Evolutionary conservation across 208 protist genomes (phyloP), one percentile per base, ranked within the genome.

Genomic region (Crithidia expoeki): DNA sequence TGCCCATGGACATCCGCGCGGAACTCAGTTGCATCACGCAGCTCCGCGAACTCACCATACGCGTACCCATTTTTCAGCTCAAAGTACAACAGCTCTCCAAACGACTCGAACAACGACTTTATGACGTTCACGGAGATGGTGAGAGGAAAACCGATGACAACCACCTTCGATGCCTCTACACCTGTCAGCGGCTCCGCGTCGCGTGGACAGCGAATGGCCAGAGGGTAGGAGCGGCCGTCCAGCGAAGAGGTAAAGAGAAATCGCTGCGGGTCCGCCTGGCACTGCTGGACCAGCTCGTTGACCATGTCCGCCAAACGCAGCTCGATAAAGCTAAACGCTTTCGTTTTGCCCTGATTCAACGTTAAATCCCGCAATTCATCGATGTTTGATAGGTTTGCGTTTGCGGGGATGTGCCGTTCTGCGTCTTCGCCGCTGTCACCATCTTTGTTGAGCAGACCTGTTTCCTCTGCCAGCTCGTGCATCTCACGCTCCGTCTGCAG

Each of bases 321-420:
- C 73, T 96, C 88, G 21, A 96, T 80, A 69, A 96, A 96, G 27
- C 79, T 88, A 79, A 93, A 96, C n/a, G 81, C 69, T 49, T 89
- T 90, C 7, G 74, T 72, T 56, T 89, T 88, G 17, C 83, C 80
- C 17, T 59, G 64, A 28, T 80, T 87, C 30, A 94, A 51, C 19
- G 59, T 69, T 32, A 96, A n/a, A 50, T 89, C 81, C 36, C 67
- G 64, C 12, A 96, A 60, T 21, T 70, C 55, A 52, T 96, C 92
- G 17, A 94, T 77, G 66, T 85, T 82, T 17, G 79, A 49, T 9
- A 85, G 52, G 46, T 81, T 78, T 17, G 84, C 92, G 38, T 92
- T 83, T 1, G 72, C 36, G 6, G 92, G 88, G 34, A 96, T 85
- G 52, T 82, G 68, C 23, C 86, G 86, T 27, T 79, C 52, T 21